Conservation (phyloP, 331 rosid genomes). For the Arachis monticola region DNA sequence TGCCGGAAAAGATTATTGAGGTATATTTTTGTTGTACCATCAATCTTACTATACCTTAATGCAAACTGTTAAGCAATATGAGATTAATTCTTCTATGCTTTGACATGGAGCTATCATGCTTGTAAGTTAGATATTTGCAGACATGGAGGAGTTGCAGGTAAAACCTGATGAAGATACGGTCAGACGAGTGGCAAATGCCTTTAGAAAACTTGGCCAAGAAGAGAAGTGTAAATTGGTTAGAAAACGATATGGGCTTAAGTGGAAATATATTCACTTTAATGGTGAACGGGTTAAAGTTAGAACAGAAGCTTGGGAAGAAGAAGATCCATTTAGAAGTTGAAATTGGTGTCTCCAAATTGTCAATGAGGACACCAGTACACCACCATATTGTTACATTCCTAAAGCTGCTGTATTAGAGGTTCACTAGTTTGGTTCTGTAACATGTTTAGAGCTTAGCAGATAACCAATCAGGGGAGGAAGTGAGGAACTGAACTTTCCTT, state of each 20-base stretch:
- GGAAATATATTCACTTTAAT: conserved; percentile 87
- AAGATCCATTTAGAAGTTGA: conserved; percentile 40
- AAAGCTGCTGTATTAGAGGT: conserved; percentile 10
- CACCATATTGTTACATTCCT: not conserved
- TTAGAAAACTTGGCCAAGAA: conserved; percentile 65
- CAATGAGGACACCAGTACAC: not conserved
- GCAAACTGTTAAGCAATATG: conserved; percentile 1
- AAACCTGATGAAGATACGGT: conserved; percentile 92
- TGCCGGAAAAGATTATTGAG: conserved; percentile 70
- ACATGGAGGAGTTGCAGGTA: conserved; percentile 84
- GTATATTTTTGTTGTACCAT: conserved; percentile 39
- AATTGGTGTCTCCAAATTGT: conserved; percentile 5
- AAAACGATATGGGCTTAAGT: conserved; percentile 67
- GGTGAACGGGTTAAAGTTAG: conserved; percentile 82
- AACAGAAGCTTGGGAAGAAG: conserved; percentile 51
- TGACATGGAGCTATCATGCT: conserved; percentile 21
- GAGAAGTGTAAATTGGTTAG: conserved; percentile 62
- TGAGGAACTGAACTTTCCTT: not conserved
- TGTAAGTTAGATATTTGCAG: conserved; percentile 71
- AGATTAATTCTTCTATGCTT: conserved; percentile 7
- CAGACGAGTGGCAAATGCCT: conserved; percentile 66
- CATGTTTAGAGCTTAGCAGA: not conserved
- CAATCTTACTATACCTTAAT: conserved; percentile 20
- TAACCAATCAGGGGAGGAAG: not conserved
- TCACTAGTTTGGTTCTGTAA: not conserved